A percentile compares a stretch with the other conserved stretches of the same genome.
Evolutionary conservation across 139 green algal genomes (phyloP).

Genomic region (Spirogloea muscicola): DNA sequence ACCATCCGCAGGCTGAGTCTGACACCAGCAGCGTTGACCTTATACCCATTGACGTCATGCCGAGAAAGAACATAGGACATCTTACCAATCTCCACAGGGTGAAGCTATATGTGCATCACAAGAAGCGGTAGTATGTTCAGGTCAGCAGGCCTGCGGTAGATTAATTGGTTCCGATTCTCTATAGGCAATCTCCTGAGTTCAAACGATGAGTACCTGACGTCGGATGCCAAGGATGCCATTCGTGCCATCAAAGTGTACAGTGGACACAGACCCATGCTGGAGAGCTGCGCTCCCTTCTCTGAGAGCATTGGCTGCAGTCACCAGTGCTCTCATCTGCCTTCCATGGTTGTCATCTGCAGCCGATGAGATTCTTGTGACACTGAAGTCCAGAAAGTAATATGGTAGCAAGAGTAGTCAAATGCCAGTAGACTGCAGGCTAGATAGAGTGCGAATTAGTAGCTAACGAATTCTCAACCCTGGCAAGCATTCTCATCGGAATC

Average conservation of each 20-base stretch:
- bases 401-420: too few species aligned
- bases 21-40: too few species aligned
- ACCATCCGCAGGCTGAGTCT: too few species aligned
- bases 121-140: background rate
- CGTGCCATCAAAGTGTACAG: constrained; percentile 18
- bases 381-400: background rate
- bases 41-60: too few species aligned
- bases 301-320: constrained; percentile 34
- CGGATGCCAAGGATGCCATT: constrained; percentile 21
- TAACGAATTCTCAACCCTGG: background rate
- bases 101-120: background rate
- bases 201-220: constrained; percentile 33
- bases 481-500: too few species aligned
- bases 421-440: too few species aligned
- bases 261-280: background rate
- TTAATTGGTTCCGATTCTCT: background rate
- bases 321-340: constrained; percentile 28
- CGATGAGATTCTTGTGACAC: background rate
- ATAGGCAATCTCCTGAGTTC: too few species aligned
- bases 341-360: constrained; percentile 27
- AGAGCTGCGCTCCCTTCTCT: constrained; percentile 17
- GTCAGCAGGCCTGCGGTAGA: background rate
- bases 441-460: background rate
- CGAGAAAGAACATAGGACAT: background rate
- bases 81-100: too few species aligned